Base-by-base conservation (phyloP, 2,329 filamentous ascomycete species). In the Sphaerulina vaccinii region DNA sequence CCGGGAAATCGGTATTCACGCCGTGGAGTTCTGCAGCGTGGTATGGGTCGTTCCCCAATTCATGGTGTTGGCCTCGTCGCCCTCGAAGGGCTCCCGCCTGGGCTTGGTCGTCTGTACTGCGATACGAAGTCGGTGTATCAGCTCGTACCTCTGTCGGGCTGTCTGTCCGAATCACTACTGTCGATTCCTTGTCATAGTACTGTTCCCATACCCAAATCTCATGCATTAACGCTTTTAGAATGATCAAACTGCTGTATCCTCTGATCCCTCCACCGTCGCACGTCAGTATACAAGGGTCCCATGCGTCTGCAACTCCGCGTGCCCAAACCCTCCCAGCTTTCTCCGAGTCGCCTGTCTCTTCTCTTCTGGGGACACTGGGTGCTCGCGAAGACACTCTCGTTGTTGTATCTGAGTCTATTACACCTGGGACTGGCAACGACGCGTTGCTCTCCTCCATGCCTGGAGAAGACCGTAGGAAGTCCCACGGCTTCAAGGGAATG, bases 231-330 rank as follows among this genome's bases (percentile, higher is more conserved):
- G 65, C 69, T 57, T 76, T 67, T 36, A 79, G 60, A 21, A 79
- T 78, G 44, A 78, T 62, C 38, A 79, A 67, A 60, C 72, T 76
- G 49, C 74, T 75, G 65, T 78, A 78, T 53, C 76, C 76, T 51
- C 76, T 68, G 33, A 79, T 78, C 5, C 76, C 75, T 29, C 76
- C 76, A 43, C 76, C 76, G 64, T 79, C 70, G 35, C 76, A 62
- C 1, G 74, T 75, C 46, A 78, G 59, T 36, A 78, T 77, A 29
- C 73, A 69, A 46, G 75, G 73, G 45, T 74, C 70, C 75, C 75
- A 78, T 38, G 74, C 70, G 60, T 75, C 74, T 16, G 73, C 67
- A 3, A 76, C 60, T 11, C 62, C 58, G 53, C 65, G 61, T 35
- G 72, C 69, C 75, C 75, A 78, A 29, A 68, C 66, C 42, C 68